These are phyloP conservation scores for Moesziomyces sp. DNA, from an alignment of 1,284 basidiomycete species.

Conservation along the genomic window DNA sequence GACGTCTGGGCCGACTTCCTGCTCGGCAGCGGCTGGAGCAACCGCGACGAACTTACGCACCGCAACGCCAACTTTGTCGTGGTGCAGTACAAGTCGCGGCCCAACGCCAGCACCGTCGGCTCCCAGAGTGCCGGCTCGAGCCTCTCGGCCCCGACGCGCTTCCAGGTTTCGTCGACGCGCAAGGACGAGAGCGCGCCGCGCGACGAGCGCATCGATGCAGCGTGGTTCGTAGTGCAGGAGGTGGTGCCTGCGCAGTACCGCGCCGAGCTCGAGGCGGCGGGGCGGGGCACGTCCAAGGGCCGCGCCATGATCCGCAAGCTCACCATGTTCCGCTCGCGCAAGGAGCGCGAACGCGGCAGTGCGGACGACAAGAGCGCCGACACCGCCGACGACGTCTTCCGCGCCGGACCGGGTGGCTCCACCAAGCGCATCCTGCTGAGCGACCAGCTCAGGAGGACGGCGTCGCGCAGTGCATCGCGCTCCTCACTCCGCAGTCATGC, in stretches of 20 bases:
- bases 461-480: conserved; percentile 16
- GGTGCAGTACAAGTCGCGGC: conserved; percentile 60
- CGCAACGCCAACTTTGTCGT: conserved; percentile 65
- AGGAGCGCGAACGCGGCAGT: conserved; percentile 15
- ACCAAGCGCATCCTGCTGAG: conserved; percentile 53
- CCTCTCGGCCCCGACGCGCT: conserved; percentile 25
- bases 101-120: conserved; percentile 45
- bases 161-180: conserved; percentile 16
- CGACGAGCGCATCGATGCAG: conserved; percentile 54
- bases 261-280: conserved; percentile 50
- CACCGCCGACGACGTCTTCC: conserved; percentile 44
- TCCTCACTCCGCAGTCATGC: conserved; percentile 17
- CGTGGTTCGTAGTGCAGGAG: conserved; percentile 66
- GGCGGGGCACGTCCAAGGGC: conserved; percentile 40
- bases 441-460: conserved; percentile 31
- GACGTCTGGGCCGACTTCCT: conserved; percentile 66
- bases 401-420: conserved; percentile 45
- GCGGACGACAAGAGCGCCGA: conserved; percentile 3
- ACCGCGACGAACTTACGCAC: conserved; percentile 65
- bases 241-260: conserved; percentile 63
- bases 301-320: conserved; percentile 64
- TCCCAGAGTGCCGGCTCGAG: conserved; percentile 33
- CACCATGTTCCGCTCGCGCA: conserved; percentile 53
- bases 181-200: conserved; percentile 27
- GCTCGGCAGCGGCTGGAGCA: conserved; percentile 65